Percentiles rank a stretch among this genome's conserved stretches.
Conservation (phyloP, 345 rosid species). For the Brassica rapa region DNA sequence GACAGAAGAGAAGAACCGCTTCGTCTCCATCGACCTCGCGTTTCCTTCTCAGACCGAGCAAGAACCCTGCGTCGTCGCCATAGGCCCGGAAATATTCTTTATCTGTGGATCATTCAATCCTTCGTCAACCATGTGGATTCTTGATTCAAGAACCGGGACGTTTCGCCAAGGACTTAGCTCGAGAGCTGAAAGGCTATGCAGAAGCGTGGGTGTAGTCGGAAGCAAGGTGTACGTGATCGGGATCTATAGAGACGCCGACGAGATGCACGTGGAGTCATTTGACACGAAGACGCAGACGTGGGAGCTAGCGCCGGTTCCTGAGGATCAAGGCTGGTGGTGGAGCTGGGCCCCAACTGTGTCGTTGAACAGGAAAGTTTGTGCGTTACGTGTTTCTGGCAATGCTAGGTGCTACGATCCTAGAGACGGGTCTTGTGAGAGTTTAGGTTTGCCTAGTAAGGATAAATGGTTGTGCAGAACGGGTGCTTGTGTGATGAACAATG, state of each 20-base stretch:
- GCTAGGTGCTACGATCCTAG: constrained; percentile 4
- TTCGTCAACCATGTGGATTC: not conserved
- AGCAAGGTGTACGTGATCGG: not conserved
- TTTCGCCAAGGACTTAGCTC: not conserved
- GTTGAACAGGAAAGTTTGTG: not conserved
- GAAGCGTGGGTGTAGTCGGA: not conserved
- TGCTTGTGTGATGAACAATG: constrained; percentile 10
- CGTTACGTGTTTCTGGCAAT: accelerated
- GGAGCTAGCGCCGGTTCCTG: not conserved
- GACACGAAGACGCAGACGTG: constrained; percentile 3
- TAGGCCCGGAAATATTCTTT: constrained; percentile 9
- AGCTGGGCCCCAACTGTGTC: not conserved
- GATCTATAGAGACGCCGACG: not conserved
- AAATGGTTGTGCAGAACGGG: not conserved
- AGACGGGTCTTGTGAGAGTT: constrained; percentile 11
- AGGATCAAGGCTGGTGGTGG: not conserved
- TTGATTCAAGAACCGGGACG: not conserved
- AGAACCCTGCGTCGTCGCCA: not conserved
- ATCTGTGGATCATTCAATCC: not conserved
- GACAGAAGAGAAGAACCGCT: not conserved
- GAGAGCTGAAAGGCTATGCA: not conserved
- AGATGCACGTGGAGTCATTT: not conserved
- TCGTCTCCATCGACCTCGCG: not conserved
- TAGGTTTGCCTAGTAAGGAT: not conserved
- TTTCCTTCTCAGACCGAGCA: not conserved